Percentiles rank a stretch among this genome's conserved stretches.
These are phyloP conservation scores for Ophiostoma novo-ulmi DNA, from an alignment of 2,329 filamentous ascomycete species.

Conservation along the genomic window DNA sequence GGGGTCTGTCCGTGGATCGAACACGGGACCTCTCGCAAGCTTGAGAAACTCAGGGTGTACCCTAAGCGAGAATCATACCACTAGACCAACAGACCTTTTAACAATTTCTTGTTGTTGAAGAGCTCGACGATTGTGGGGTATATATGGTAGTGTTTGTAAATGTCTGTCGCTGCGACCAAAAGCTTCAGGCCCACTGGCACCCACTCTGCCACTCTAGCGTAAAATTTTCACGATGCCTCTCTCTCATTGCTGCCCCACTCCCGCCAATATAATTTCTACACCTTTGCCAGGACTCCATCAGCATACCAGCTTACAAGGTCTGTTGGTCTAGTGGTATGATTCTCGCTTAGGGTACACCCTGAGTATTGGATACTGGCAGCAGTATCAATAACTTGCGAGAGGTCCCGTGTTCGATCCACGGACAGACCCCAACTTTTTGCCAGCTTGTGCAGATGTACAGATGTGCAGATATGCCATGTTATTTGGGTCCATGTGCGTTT, in stretches of 20 bases:
- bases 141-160: background rate
- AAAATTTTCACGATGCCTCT: background rate
- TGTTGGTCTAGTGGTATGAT: slow-evolving; percentile 57
- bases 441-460: background rate
- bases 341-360: slow-evolving; percentile 53
- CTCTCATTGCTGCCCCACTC: background rate
- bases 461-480: background rate
- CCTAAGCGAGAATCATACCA: slow-evolving; percentile 64
- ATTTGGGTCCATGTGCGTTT: background rate
- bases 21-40: slow-evolving; percentile 18
- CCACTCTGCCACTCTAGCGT: background rate
- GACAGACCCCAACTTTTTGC: slow-evolving; percentile 15
- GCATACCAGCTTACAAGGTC: background rate
- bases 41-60: slow-evolving; percentile 30
- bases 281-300: background rate
- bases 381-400: slow-evolving; percentile 12
- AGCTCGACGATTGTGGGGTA: background rate
- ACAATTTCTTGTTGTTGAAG: background rate
- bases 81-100: slow-evolving; percentile 42
- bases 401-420: slow-evolving; percentile 19
- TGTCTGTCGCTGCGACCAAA: background rate
- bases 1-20: slow-evolving; percentile 18
- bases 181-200: background rate
- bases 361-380: background rate
- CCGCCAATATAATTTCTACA: background rate